phyloP scores from a whole-genome alignment of 164 flowering plant genomes.

The Stephania japonica region DNA sequence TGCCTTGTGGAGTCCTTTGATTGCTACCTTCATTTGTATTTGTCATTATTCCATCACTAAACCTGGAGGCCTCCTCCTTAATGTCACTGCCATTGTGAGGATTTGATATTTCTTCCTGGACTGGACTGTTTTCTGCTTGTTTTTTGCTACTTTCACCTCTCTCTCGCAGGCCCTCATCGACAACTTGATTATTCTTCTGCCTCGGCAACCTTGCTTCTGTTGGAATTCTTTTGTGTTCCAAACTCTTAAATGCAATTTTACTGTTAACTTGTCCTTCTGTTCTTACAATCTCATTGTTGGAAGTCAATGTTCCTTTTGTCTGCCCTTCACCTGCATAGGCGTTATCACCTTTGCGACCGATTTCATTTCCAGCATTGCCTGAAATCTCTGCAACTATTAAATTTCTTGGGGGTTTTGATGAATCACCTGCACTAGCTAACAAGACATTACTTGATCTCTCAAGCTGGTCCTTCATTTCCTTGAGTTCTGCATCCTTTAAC shows the following conservation, averaged over 20 bases:
- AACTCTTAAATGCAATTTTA: not conserved
- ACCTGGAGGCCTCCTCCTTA: conserved; percentile 1
- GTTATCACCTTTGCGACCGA: not conserved
- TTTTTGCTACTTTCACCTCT: conserved; percentile 9
- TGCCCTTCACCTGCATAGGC: not conserved
- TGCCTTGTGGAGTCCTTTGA: conserved; percentile 1
- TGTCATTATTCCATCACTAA: not conserved
- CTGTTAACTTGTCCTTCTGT: not conserved
- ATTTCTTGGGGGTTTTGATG: conserved; percentile 25
- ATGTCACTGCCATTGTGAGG: conserved; percentile 4
- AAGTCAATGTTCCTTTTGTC: too few relatives aligned
- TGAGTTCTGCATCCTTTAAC: conserved; percentile 51
- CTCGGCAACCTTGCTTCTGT: conserved; percentile 8
- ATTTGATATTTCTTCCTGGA: not conserved
- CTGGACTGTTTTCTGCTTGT: conserved; percentile 4
- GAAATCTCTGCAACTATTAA: conserved; percentile 5
- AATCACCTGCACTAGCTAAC: conserved; percentile 34
- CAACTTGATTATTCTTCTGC: conserved; percentile 3
- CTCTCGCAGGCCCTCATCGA: conserved; percentile 7
- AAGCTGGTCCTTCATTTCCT: conserved; percentile 36
- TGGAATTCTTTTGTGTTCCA: conserved; percentile 3
- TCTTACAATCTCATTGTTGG: too few relatives aligned
- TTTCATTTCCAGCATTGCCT: conserved; percentile 4
- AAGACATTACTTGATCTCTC: conserved; percentile 20
- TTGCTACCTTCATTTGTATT: not conserved